Base-by-base conservation (phyloP, 202 grass and related monocot species). In the Carex arenaria region DNA sequence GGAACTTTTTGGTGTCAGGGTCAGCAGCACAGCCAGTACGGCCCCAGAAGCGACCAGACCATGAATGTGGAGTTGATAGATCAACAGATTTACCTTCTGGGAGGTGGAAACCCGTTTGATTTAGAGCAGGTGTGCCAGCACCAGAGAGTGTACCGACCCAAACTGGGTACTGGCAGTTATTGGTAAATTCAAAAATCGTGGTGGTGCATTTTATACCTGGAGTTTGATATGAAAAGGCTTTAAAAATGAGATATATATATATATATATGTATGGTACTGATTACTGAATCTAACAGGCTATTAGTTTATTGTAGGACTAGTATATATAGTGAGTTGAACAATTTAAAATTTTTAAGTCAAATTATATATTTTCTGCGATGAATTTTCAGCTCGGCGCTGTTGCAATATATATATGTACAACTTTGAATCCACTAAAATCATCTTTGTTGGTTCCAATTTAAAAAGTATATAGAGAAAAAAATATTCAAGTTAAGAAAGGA, bases 41-140 rank as follows among this genome's bases (percentile, higher is more conserved):
- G 47, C 78, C 94, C 91, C 91, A 97, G 71, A 97, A 89, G 5
- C 65, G 89, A 76, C 91, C 91, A 9, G 91, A 93, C 94, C 94
- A 97, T 12, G 89, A 85, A 52, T 80, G 89, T 28, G 94, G 85
- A 7, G 84, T 64, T 71, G 77, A 78, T 7, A 93, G 83, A 2
- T 54, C 1, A 68, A 52, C 61, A 64, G 89, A 87, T 8, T 54
- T 83, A 0, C 74, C 75, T 2, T 79, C 71, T 17, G 84, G 42
- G 53, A 97, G 91, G 71, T 80, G 78, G 87, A 93, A 97, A 67
- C 94, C 91, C 0, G 94, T 80, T 75, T 75, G 36, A 34, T 70
- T 49, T 0, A 97, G 76, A 26, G 60, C 57, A 61, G 89, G 51
- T 28, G 91, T 87, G 51, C 20, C 87, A 0, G 94, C 82, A 66